Evolutionary conservation across 1,139 yeast genomes (phyloP), one percentile per base, ranked within the genome.

Genomic region (Candida tropicalis): DNA sequence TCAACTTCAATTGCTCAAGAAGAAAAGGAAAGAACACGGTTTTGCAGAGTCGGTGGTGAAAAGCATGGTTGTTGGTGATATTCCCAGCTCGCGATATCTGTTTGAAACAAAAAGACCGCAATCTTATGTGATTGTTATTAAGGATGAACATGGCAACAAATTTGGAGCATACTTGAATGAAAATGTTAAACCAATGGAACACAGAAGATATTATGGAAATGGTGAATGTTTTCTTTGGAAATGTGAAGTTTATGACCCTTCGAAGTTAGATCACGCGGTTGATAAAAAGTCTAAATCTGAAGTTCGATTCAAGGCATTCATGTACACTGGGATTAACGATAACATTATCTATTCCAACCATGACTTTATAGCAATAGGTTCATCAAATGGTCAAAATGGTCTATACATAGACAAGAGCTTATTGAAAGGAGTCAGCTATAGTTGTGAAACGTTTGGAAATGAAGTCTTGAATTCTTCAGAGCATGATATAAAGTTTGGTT

Each of bases 141-240:
- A 73, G 57, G 97, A 91, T 57, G 68, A 73, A 13, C 67, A 72
- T 24, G 79, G 81, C 39, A 75, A 81, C 27, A 65, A 80, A 38
- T 93, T 93, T 69, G 99, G 99, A 0, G 87, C 91, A 10, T 95
- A 82, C 59, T 56, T 83, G 42, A 93, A 89, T 62, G 97, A 89
- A 52, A 73, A 79, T 45, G 75, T 87, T 45, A 81, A 77, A 48
- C 84, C 90, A 4, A 74, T 83, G 53, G 90, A 84, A 39, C 82
- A 81, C 40, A 78, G 79, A 56, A 73, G 90, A 45, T 93, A 84
- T 64, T 87, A 84, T 55, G 99, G 99, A 2, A 91, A 90, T 62
- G 97, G 98, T 1, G 97, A 93, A 62, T 89, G 98, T 57, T 90
- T 91, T 56, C 72, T 93, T 27, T 93, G 97, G 97, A 87, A 86